phyloP scores from a whole-genome alignment of 139 green algal genomes.

The Coelastrella sp. region DNA sequence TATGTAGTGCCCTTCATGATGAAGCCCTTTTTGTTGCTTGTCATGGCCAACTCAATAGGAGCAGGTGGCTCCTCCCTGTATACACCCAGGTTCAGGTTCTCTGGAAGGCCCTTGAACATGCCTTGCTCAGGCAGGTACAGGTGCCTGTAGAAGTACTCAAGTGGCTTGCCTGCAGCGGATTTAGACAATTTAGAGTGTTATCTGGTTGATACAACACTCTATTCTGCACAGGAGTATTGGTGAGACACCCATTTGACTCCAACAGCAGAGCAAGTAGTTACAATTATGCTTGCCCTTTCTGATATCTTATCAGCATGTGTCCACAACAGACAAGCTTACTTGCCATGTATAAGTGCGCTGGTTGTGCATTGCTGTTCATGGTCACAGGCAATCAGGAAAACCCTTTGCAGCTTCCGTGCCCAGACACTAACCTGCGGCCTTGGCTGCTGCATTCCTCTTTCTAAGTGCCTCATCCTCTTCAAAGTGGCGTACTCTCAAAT shows the following conservation, averaged over 20 bases:
- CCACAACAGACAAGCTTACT: too few species aligned
- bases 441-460: constrained; percentile 9
- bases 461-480: constrained; percentile 62
- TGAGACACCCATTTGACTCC: too few species aligned
- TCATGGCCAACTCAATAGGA: constrained; percentile 46
- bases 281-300: too few species aligned
- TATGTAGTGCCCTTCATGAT: constrained; percentile 72
- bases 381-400: too few species aligned
- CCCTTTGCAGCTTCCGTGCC: too few species aligned
- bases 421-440: constrained; percentile 35
- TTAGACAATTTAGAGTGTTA: too few species aligned
- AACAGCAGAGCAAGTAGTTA: too few species aligned
- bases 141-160: constrained; percentile 79
- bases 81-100: constrained; percentile 69
- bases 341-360: too few species aligned
- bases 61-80: constrained; percentile 46
- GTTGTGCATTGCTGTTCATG: too few species aligned
- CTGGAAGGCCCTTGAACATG: constrained; percentile 84
- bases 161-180: constrained; percentile 54
- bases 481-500: constrained; percentile 56
- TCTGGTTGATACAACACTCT: too few species aligned
- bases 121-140: constrained; percentile 87
- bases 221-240: too few species aligned
- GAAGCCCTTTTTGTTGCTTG: constrained; percentile 62
- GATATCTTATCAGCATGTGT: too few species aligned